These are phyloP conservation scores for Blastocystis sp. DNA, from an alignment of 352 stramenopile genomes.

Conservation along the genomic window DNA sequence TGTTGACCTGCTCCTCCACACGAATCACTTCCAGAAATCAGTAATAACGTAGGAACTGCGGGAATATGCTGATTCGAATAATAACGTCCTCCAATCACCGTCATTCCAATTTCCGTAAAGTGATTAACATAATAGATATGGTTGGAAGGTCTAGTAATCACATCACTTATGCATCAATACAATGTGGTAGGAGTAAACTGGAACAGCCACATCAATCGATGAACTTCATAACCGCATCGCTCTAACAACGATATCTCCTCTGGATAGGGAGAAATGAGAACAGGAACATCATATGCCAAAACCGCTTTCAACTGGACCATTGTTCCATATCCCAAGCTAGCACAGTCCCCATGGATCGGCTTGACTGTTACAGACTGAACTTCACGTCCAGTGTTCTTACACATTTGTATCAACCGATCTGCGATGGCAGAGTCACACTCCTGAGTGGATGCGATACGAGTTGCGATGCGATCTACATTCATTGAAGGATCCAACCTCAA, in stretches of 20 bases:
- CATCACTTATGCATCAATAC: not conserved
- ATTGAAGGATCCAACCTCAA: not conserved
- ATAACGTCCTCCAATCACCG: not conserved
- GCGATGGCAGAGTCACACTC: no score
- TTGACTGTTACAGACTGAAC: no score
- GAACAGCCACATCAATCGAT: not conserved
- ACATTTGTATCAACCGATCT: no score
- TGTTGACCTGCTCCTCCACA: conserved; percentile 82
- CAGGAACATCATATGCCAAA: not conserved
- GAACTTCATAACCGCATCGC: not conserved
- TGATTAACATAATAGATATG: not conserved
- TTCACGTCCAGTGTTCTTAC: no score
- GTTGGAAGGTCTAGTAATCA: not conserved
- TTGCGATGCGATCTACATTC: no score
- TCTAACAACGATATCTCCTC: not conserved
- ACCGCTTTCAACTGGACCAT: not conserved
- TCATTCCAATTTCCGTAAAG: conserved; percentile 10
- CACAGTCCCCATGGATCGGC: no score
- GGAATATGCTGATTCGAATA: not conserved
- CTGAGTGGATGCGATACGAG: no score
- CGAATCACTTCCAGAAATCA: conserved; percentile 83
- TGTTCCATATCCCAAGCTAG: not conserved
- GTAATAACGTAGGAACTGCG: conserved; percentile 71
- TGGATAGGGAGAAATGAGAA: not conserved
- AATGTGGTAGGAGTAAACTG: not conserved